Base-by-base conservation (phyloP, 2,329 filamentous ascomycete species). In the Parafenestella ontariensis region DNA sequence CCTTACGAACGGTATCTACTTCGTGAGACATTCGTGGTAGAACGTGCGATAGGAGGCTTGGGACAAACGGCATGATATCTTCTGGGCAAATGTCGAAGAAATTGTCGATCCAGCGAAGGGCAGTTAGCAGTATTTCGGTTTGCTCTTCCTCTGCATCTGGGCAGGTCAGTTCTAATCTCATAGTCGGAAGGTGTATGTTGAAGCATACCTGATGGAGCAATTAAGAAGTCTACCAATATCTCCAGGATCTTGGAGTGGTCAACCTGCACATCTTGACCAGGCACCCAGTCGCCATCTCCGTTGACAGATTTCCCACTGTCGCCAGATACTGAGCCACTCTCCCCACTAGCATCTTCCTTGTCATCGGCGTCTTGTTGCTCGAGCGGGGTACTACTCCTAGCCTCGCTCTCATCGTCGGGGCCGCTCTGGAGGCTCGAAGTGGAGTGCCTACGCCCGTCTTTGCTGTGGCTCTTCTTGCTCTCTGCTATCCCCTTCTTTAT, bases 11-110 rank as follows among this genome's bases (percentile, higher is more conserved):
- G 39, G 89, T 87, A 62, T 98, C 93, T 11, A 95, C 90, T 47
- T 89, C 91, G 69, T 93, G 96, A 5, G 94, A 94, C 85, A 99
- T 92, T 24, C 93, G 92, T 15, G 95, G 96, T 24, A 99, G 84
- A 51, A 99, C 89, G 69, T 97, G 91, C 1, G 92, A 92, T 39
- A 99, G 80, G 26, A 99, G 88, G 64, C 92, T 91, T 20, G 96
- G 96, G 0, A 96, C 95, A 74, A 98, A 98, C 3, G 91, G 90
- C 37, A 99, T 83, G 3, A 99, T 96, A 69, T 99, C 95, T 72
- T 97, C 95, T 0, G 95, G 94, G 66, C 93, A 97, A 41, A 99
- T 98, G 60, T 98, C 93, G 64, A 99, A 89, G 73, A 99, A 97
- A 55, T 90, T 90, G 62, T 97, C 92, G 61, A 99, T 92, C 95